Conservation (phyloP, 441 rosid species). For the Capsella rubella region DNA sequence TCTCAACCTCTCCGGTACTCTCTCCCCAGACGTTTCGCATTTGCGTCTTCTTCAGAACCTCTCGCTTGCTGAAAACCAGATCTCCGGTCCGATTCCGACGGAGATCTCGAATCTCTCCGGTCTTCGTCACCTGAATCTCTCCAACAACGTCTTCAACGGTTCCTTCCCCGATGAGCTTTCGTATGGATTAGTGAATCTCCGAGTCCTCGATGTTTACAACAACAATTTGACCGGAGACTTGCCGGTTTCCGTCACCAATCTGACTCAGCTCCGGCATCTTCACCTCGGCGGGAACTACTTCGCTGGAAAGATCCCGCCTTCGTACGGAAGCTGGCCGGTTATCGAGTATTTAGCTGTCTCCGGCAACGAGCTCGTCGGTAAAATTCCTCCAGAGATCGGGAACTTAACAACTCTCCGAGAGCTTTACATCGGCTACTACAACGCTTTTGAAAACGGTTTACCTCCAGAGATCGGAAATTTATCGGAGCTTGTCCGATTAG, state of each 20-base stretch:
- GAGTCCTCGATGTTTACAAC: conserved; percentile 85
- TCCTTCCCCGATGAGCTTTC: conserved; percentile 70
- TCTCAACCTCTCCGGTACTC: conserved; percentile 71
- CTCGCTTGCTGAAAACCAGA: conserved; percentile 64
- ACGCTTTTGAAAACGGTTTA: conserved; percentile 64
- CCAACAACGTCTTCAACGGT: conserved; percentile 80
- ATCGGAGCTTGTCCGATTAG: conserved; percentile 69
- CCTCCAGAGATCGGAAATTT: conserved; percentile 90
- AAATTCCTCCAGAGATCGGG: conserved; percentile 83
- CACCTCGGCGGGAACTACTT: conserved; percentile 97
- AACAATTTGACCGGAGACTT: conserved; percentile 83
- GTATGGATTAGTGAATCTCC: conserved; percentile 58
- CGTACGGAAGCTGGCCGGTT: conserved; percentile 72
- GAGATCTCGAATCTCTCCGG: conserved; percentile 61
- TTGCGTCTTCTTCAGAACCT: conserved; percentile 71
- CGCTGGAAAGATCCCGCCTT: conserved; percentile 68
- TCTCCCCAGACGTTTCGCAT: conserved; percentile 65
- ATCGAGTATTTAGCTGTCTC: conserved; percentile 84
- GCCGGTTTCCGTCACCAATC: conserved; percentile 69
- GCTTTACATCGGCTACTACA: conserved; percentile 86
- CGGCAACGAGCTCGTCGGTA: conserved; percentile 78
- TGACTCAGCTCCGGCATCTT: conserved; percentile 73
- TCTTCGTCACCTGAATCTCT: conserved; percentile 75
- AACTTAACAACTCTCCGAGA: conserved; percentile 67
- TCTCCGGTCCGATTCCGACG: conserved; percentile 75